Evolutionary conservation across 306 rosid genomes (phyloP).

Genomic region (Phaseolus lunatus): DNA sequence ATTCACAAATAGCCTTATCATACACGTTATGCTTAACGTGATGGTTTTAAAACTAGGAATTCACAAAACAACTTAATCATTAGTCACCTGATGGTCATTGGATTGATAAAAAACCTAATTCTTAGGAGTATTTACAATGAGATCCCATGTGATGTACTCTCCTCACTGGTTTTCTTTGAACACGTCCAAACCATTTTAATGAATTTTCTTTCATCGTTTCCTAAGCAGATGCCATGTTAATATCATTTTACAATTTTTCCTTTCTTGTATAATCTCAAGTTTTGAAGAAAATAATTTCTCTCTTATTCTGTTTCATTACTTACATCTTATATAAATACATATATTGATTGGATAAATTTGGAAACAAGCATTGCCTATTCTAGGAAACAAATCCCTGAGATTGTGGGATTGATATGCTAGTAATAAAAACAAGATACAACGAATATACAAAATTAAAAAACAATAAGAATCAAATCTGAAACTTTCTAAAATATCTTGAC

Average conservation of each 20-base stretch:
- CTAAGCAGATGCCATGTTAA: background rate
- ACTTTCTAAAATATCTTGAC: no score
- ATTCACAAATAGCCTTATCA: background rate
- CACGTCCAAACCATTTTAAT: background rate
- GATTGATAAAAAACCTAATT: background rate
- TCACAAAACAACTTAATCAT: background rate
- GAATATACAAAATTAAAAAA: no score
- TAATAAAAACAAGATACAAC: no score
- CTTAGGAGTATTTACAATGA: background rate
- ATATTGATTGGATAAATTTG: no score
- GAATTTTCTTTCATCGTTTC: background rate
- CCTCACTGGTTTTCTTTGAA: background rate
- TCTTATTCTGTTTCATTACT: no score
- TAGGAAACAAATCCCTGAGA: no score
- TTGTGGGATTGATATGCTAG: no score
- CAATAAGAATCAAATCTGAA: no score
- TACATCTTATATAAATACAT: no score
- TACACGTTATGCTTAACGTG: background rate
- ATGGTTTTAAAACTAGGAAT: background rate
- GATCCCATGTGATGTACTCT: background rate
- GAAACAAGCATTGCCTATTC: no score
- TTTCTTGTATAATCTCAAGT: background rate
- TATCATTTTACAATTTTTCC: background rate
- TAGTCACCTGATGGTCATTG: background rate
- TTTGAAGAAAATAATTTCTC: no score